Conservation (phyloP, 73 alveolate species). For the Paramecium sonneborni region DNA sequence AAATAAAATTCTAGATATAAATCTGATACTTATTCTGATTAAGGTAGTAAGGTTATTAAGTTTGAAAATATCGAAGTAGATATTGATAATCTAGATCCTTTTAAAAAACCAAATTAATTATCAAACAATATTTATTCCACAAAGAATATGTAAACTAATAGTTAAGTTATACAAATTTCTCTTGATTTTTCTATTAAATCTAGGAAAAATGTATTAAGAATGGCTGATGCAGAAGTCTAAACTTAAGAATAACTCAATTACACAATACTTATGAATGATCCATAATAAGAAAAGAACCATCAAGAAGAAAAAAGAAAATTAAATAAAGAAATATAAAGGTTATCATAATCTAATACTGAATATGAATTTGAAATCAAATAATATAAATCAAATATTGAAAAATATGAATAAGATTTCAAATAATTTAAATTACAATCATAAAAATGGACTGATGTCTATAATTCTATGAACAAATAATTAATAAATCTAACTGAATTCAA, state of each 20-base stretch:
- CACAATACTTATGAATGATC: neutral
- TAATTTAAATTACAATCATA: neutral
- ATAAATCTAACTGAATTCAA: neutral
- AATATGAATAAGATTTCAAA: neutral
- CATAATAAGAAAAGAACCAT: neutral
- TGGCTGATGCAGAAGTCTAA: neutral
- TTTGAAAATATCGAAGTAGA: too few species aligned
- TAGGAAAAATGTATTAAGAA: neutral
- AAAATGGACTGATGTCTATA: neutral
- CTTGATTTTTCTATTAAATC: neutral
- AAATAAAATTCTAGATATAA: neutral
- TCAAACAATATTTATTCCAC: neutral
- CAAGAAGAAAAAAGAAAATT: neutral
- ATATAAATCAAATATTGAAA: neutral
- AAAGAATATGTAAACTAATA: neutral
- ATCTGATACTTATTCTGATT: neutral
- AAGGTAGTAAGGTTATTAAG: too few species aligned
- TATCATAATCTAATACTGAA: neutral
- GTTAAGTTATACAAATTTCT: neutral
- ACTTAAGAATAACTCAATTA: neutral
- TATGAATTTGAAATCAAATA: neutral
- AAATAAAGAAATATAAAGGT: neutral
- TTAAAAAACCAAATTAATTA: neutral
- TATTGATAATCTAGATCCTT: neutral
- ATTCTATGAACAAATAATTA: neutral